These are phyloP conservation scores for Torulaspora franciscae DNA, from an alignment of 805 yeast genomes.

Conservation along the genomic window DNA sequence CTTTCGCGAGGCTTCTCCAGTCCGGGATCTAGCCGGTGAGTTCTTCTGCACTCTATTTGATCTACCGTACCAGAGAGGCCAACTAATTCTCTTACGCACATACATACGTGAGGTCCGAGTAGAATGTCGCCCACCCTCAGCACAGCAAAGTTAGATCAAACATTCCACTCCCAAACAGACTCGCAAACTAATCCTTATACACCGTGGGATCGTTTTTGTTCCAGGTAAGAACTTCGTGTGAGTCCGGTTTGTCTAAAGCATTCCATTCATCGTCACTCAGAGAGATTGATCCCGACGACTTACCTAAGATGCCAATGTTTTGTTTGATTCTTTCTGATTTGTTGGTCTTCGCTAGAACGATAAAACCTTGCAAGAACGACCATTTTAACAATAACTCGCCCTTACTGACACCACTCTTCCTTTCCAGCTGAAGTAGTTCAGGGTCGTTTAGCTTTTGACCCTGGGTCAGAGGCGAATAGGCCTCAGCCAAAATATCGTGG, in stretches of 20 bases:
- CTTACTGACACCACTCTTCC: constrained; percentile 47
- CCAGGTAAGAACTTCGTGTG: neutral
- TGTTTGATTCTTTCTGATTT: constrained; percentile 52
- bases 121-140: too few species aligned
- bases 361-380: constrained; percentile 68
- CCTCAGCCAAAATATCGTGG: constrained; percentile 56
- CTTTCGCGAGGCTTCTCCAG: too few species aligned
- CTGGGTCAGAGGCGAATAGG: constrained; percentile 61
- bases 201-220: neutral
- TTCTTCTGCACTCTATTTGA: too few species aligned
- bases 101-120: too few species aligned
- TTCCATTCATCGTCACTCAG: neutral
- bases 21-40: too few species aligned
- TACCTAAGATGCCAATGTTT: constrained; percentile 44
- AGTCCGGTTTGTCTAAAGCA: neutral
- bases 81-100: too few species aligned
- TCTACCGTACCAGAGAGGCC: too few species aligned
- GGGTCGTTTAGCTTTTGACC: constrained; percentile 46
- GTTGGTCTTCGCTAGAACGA: constrained; percentile 70
- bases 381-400: constrained; percentile 67
- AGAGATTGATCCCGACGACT: neutral
- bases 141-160: too few species aligned
- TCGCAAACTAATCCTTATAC: neutral
- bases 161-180: too few species aligned
- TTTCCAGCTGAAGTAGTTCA: constrained; percentile 46